phyloP scores from a whole-genome alignment of 1,284 basidiomycete species.

The Phellopilus nigrolimitatus region DNA sequence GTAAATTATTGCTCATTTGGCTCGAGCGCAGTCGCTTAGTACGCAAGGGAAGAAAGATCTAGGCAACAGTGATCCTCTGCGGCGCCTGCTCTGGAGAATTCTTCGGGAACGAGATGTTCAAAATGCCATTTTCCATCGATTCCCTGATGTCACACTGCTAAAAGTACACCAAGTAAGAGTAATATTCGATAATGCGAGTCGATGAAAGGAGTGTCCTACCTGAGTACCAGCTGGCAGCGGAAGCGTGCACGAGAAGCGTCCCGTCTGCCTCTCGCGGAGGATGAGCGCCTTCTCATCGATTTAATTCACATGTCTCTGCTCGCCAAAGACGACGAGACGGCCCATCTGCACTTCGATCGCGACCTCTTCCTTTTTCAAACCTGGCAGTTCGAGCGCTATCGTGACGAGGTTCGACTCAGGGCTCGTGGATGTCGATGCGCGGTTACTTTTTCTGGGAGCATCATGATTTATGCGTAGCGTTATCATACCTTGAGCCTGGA shows the following conservation, averaged over 20 bases:
- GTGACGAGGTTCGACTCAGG: constrained; percentile 11
- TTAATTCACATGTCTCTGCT: constrained; percentile 32
- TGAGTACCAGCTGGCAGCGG: constrained; percentile 7
- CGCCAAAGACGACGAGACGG: no score
- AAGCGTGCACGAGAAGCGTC: no score
- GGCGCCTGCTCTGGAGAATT: constrained; percentile 22
- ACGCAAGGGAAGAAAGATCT: constrained; percentile 3
- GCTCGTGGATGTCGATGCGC: constrained; percentile 8
- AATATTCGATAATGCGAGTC: background rate
- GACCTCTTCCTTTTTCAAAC: no score
- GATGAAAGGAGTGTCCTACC: constrained; percentile 2
- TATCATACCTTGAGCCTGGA: no score
- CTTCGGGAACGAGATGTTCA: constrained; percentile 26
- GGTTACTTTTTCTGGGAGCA: no score
- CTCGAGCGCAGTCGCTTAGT: no score
- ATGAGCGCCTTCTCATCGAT: constrained; percentile 40
- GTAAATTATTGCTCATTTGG: background rate
- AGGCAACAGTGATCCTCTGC: constrained; percentile 23
- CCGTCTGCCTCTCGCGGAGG: constrained; percentile 45
- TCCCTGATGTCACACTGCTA: no score
- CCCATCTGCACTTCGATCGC: no score
- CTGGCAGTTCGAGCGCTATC: constrained; percentile 35
- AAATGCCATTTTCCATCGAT: constrained; percentile 24
- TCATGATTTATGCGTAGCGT: no score
- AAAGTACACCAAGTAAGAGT: constrained; percentile 16